These are phyloP conservation scores for Stenocarpella maydis DNA, from an alignment of 2,329 filamentous ascomycete species.

Conservation along the genomic window DNA sequence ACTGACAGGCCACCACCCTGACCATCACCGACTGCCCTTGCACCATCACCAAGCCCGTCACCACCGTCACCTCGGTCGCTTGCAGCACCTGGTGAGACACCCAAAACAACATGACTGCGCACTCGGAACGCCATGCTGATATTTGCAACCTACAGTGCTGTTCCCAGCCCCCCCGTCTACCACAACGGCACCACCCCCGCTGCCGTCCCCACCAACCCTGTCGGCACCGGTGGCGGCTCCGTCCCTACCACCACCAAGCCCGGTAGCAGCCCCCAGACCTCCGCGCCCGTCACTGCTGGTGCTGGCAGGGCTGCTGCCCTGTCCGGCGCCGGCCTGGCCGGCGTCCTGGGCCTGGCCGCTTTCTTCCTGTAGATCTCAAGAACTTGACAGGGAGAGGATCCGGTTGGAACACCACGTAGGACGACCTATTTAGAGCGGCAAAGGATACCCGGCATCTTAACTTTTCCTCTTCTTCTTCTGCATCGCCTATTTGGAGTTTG, in stretches of 20 bases:
- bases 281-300: slow-evolving; percentile 61
- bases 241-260: slow-evolving; percentile 35
- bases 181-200: slow-evolving; percentile 49
- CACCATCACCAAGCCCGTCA: slow-evolving; percentile 69
- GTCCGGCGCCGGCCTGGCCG: slow-evolving; percentile 67
- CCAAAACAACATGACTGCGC: background rate
- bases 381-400: slow-evolving; percentile 33
- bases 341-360: slow-evolving; percentile 67
- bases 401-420: slow-evolving; percentile 41
- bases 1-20: slow-evolving; percentile 66
- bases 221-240: slow-evolving; percentile 40
- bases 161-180: slow-evolving; percentile 41
- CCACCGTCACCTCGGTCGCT: slow-evolving; percentile 58
- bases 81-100: slow-evolving; percentile 62
- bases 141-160: background rate
- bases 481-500: slow-evolving; percentile 38
- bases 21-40: slow-evolving; percentile 78
- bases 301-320: slow-evolving; percentile 64
- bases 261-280: slow-evolving; percentile 42
- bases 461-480: slow-evolving; percentile 20
- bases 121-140: slow-evolving; percentile 23
- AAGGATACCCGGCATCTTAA: slow-evolving; percentile 12
- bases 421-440: slow-evolving; percentile 31
- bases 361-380: slow-evolving; percentile 63
- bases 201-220: slow-evolving; percentile 44